Conservation (phyloP, 1,284 basidiomycete species). For the Abortiporus biennis region DNA sequence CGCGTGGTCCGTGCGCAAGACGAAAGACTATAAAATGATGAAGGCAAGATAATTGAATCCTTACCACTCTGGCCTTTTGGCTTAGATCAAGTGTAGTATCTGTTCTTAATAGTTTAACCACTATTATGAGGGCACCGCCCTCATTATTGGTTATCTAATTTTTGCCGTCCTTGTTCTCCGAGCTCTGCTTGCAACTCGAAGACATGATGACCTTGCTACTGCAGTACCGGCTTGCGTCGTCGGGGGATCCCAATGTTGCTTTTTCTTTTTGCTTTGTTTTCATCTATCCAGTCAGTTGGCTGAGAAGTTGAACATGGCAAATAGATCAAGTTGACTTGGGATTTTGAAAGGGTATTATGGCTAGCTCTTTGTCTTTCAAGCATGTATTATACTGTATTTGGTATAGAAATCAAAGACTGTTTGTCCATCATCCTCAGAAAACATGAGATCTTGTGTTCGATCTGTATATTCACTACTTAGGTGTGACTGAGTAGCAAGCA, state of each 20-base stretch:
- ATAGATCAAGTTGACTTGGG: slow-evolving; percentile 9
- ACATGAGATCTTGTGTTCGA: too few relatives aligned
- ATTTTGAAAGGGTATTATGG: too few relatives aligned
- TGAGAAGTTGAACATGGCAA: slow-evolving; percentile 6
- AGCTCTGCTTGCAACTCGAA: slow-evolving; percentile 18
- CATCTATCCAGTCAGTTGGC: slow-evolving; percentile 7
- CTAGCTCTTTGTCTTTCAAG: too few relatives aligned
- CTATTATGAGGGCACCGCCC: slow-evolving; percentile 45
- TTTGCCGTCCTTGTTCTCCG: slow-evolving; percentile 16
- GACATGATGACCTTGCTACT: slow-evolving; percentile 18
- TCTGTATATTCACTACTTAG: too few relatives aligned
- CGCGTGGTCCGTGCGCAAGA: slow-evolving; percentile 21
- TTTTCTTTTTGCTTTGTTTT: slow-evolving; percentile 10
- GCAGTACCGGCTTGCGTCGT: slow-evolving; percentile 20
- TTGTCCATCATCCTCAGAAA: too few relatives aligned
- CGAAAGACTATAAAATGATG: slow-evolving; percentile 9
- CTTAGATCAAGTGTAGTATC: slow-evolving; percentile 97
- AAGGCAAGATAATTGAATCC: slow-evolving; percentile 10
- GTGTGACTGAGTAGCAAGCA: too few relatives aligned
- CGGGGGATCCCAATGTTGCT: slow-evolving; percentile 14
- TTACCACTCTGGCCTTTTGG: slow-evolving; percentile 90
- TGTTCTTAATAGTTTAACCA: slow-evolving; percentile 84
- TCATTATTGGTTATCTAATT: slow-evolving; percentile 24
- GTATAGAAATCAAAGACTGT: too few relatives aligned
- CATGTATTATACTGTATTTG: too few relatives aligned